Conservation (phyloP, 805 yeast genomes). For the Wickerhamiella slavikovae region DNA sequence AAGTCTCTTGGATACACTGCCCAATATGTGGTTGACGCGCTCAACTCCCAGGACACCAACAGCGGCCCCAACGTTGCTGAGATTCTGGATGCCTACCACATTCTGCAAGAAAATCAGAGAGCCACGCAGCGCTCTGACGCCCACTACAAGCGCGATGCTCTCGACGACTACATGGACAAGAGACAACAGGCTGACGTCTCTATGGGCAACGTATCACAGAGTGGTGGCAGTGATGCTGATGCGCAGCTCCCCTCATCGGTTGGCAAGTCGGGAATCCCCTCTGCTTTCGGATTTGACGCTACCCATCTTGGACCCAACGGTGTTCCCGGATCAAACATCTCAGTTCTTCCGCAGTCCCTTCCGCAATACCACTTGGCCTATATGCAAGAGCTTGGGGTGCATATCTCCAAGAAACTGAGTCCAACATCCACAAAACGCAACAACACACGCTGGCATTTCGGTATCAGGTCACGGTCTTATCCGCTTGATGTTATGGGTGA, state of each 20-base stretch:
- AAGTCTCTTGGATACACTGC: constrained; percentile 77
- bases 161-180: constrained; percentile 4
- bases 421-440: constrained; percentile 53
- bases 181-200: constrained; percentile 3
- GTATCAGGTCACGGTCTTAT: constrained; percentile 85
- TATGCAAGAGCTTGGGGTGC: constrained; percentile 43
- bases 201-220: not conserved
- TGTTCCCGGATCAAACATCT: constrained; percentile 43
- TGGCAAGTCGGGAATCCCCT: constrained; percentile 14
- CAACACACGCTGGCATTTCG: constrained; percentile 96
- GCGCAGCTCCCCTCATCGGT: constrained; percentile 9
- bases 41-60: constrained; percentile 20
- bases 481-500: constrained; percentile 98
- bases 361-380: constrained; percentile 89
- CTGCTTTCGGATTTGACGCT: constrained; percentile 20
- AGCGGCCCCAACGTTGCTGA: constrained; percentile 26
- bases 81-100: constrained; percentile 64
- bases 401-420: constrained; percentile 23
- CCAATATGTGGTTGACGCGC: constrained; percentile 61
- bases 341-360: constrained; percentile 79
- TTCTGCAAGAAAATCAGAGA: constrained; percentile 51
- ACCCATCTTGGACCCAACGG: constrained; percentile 18
- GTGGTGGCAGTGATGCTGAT: not conserved
- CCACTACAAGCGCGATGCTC: constrained; percentile 2
- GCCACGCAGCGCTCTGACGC: constrained; percentile 4